phyloP scores from a whole-genome alignment of 176 grass and related monocot species.

The Phyllostachys edulis region DNA sequence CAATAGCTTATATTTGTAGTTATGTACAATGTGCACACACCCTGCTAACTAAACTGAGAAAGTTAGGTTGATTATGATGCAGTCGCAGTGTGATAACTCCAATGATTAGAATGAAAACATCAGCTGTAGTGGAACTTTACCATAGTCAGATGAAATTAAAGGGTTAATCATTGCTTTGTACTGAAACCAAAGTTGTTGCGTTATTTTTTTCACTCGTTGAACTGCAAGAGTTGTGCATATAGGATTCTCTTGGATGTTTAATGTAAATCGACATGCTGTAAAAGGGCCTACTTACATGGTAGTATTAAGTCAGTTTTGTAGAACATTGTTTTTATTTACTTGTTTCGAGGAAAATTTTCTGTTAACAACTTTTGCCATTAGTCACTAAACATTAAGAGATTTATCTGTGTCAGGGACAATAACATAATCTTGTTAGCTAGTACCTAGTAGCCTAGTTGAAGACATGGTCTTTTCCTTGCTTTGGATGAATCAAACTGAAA shows the following conservation, averaged over 20 bases:
- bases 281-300: not conserved
- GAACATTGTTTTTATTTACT: slow-evolving; percentile 1
- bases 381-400: slow-evolving; percentile 1
- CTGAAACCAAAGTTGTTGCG: not conserved
- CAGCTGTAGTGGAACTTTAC: not conserved
- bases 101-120: not conserved
- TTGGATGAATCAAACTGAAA: not conserved
- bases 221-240: not conserved
- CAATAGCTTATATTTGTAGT: slow-evolving; percentile 10
- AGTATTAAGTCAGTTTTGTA: not conserved
- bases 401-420: not conserved
- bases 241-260: not conserved
- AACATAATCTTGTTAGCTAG: not conserved
- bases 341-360: not conserved
- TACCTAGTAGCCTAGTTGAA: slow-evolving; percentile 2
- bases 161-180: not conserved
- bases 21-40: not conserved
- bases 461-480: not conserved
- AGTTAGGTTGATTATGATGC: not conserved
- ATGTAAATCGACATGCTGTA: not conserved
- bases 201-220: not conserved
- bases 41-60: not conserved
- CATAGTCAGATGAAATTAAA: not conserved
- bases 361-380: not conserved
- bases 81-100: not conserved